phyloP scores from a whole-genome alignment of 495 filamentous ascomycete species.

The Neurospora sp. region DNA sequence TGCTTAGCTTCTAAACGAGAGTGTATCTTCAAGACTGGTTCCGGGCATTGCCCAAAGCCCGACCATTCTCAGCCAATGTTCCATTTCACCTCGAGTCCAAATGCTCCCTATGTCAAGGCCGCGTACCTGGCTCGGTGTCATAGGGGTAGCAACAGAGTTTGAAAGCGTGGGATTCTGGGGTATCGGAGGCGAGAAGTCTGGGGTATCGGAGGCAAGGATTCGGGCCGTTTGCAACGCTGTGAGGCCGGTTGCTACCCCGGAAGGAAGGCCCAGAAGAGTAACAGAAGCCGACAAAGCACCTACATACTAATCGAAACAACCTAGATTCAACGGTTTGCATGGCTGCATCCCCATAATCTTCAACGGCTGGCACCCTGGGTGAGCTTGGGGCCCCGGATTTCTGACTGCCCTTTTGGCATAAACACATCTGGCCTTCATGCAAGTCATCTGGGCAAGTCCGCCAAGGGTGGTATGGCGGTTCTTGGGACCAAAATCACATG shows the following conservation, averaged over 20 bases:
- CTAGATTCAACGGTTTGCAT: not conserved
- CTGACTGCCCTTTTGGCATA: not conserved
- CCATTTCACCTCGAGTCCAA: not conserved
- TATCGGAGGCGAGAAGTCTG: not conserved
- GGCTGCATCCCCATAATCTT: not conserved
- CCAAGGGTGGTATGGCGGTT: not conserved
- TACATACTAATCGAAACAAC: slow-evolving; percentile 5
- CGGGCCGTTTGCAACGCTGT: not conserved
- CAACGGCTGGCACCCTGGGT: not conserved
- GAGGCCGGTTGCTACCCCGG: not conserved
- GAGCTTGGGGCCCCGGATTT: not conserved
- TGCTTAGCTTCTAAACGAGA: no score
- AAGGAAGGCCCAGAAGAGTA: not conserved
- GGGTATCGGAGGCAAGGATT: not conserved
- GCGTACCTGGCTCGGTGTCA: not conserved
- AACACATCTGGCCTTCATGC: not conserved
- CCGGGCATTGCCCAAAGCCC: not conserved
- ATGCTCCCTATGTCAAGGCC: not conserved
- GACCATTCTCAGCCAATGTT: not conserved
- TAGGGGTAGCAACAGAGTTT: not conserved
- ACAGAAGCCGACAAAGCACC: slow-evolving; percentile 1
- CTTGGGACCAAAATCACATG: not conserved
- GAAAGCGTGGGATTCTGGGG: not conserved
- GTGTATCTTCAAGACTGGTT: no score
- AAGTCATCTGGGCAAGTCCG: not conserved